Percentiles rank a stretch among this genome's conserved stretches.
Evolutionary conservation across 2,329 filamentous ascomycete species (phyloP).

Genomic region (Aspergillus sergii): DNA sequence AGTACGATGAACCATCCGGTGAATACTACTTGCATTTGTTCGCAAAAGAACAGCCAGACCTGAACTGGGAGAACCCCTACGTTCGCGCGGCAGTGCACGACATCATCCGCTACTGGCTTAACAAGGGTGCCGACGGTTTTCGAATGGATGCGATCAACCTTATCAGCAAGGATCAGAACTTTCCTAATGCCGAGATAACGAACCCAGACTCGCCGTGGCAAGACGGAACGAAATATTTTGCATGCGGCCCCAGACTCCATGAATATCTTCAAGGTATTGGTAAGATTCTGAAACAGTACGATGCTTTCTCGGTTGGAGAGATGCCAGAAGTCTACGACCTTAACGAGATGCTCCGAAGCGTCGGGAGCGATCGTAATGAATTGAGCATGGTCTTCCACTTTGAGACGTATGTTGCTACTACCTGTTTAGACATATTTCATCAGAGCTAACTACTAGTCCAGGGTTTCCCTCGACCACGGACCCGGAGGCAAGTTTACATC

Average conservation of each 20-base stretch:
- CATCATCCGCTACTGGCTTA: constrained; percentile 76
- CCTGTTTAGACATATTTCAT: no score
- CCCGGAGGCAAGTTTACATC: not conserved
- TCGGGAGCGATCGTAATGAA: constrained; percentile 59
- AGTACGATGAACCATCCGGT: constrained; percentile 63
- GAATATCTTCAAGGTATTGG: constrained; percentile 52
- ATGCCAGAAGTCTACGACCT: constrained; percentile 55
- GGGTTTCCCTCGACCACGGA: constrained; percentile 1
- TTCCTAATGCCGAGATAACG: constrained; percentile 48
- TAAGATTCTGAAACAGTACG: constrained; percentile 55
- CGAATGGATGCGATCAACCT: constrained; percentile 73
- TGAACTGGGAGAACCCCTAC: constrained; percentile 76
- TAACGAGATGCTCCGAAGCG: constrained; percentile 54
- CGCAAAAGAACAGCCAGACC: constrained; percentile 72
- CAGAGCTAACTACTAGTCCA: not conserved
- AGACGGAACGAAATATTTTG: constrained; percentile 3
- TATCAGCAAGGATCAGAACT: constrained; percentile 63
- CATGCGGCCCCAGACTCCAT: not conserved
- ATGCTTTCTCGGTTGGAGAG: constrained; percentile 62
- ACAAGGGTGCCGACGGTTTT: constrained; percentile 71
- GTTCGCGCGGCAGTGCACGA: constrained; percentile 70
- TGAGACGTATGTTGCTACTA: constrained; percentile 43
- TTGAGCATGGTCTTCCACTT: constrained; percentile 74
- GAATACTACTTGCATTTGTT: constrained; percentile 79
- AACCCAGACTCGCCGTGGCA: constrained; percentile 11